Evolutionary conservation across 805 yeast genomes (phyloP), one percentile per base, ranked within the genome.

Genomic region (Wickerhamiella cacticola): DNA sequence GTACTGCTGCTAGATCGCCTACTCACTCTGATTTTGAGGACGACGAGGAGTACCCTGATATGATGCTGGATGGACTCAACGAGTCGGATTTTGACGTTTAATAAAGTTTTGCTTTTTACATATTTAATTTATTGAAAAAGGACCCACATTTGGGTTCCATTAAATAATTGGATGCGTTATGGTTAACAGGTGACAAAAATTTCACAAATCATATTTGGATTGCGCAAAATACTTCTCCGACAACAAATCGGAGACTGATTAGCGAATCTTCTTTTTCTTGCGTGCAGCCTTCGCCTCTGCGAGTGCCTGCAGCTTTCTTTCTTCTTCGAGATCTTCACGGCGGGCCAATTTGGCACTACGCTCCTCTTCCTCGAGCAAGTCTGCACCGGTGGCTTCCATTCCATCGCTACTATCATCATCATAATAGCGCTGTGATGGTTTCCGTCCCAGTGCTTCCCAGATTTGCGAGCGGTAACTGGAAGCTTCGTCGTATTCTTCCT

Each of bases 381-480:
- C 96, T 23, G 79, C 79, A 23, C 96, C 96, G 1, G 92, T 81
- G 2, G 96, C 96, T 60, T 89, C 97, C 96, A 92, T 89, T 57
- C 84, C 86, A 50, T 73, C 79, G 42, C 56, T 67, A 34, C 66
- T 73, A 21, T 69, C 69, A 23, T 56, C 57, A 26, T 73, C 74
- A 48, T 74, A 77, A 23, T 67, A 60, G 52, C 68, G 71, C 38
- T 69, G 63, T 0, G 67, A 56, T 40, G 85, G 68, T 48, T 72
- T 69, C 50, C 71, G 71, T 3, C 78, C 80, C 63, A 88, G 82
- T 63, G 89, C 73, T 16, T 79, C 75, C 96, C 96, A 86, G 41
- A 89, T 88, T 62, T 87, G 95, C 53, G 82, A 87, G 39, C 89
- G 67, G 56, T 84, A 83, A 3, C 39, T 19, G 54, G 82, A 83